Percentiles rank a stretch among this genome's conserved stretches.
These are phyloP conservation scores for Penicillium egyptiacum DNA, from an alignment of 495 filamentous ascomycete genomes.

Conservation along the genomic window DNA sequence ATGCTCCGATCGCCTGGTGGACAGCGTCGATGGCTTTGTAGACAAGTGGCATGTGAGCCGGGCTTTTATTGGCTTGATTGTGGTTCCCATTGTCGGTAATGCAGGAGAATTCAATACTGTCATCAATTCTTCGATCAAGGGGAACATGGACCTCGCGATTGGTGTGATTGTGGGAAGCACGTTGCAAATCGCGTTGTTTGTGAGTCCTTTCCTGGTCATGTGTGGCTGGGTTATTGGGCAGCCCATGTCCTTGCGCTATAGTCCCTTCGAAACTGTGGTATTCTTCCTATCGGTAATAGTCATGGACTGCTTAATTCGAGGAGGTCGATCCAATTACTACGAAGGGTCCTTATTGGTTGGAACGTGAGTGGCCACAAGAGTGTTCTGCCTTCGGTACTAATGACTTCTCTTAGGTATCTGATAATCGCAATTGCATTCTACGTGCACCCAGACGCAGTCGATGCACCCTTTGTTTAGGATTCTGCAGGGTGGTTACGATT, in stretches of 20 bases:
- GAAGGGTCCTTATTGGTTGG: conserved; percentile 27
- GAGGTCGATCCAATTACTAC: conserved; percentile 67
- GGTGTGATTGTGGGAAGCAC: conserved; percentile 27
- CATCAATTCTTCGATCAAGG: conserved; percentile 22
- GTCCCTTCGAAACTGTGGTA: conserved; percentile 37
- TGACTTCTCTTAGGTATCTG: conserved; percentile 49
- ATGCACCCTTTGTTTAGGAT: not conserved
- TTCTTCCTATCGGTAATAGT: conserved; percentile 31
- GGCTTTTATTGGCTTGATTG: conserved; percentile 34
- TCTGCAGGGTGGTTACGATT: not conserved
- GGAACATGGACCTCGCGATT: conserved; percentile 32
- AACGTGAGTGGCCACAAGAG: conserved; percentile 18
- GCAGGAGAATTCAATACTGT: conserved; percentile 24
- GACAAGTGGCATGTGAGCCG: conserved; percentile 21
- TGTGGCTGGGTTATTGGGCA: conserved; percentile 40
- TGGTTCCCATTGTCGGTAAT: conserved; percentile 36
- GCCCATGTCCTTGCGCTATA: conserved; percentile 40
- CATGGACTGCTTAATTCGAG: conserved; percentile 48
- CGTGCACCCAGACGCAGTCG: conserved; percentile 61
- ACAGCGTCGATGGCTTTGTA: conserved; percentile 30
- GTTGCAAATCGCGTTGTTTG: conserved; percentile 39
- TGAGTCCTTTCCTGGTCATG: conserved; percentile 43
- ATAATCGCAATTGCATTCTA: conserved; percentile 81
- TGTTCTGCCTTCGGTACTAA: not conserved
- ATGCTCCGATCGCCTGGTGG: conserved; percentile 33